Evolutionary conservation across 208 protist species (phyloP).

Genomic region (Leptomonas seymouri): DNA sequence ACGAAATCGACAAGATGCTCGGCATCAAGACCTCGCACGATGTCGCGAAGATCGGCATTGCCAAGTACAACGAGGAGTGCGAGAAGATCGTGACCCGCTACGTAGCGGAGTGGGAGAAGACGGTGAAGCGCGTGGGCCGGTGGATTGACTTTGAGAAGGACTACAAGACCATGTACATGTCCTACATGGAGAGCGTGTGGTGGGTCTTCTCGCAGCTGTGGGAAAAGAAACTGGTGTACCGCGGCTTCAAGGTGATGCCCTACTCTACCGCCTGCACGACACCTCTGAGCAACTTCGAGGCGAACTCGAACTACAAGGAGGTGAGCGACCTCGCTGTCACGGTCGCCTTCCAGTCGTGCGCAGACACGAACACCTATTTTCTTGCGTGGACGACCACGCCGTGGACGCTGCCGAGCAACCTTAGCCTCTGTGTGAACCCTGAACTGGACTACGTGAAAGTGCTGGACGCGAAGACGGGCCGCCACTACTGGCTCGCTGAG

Average conservation of each 20-base stretch:
- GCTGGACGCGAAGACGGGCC: conserved; percentile 81
- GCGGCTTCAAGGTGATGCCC: conserved; percentile 99
- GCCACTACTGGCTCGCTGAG: conserved; percentile 89
- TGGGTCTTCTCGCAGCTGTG: conserved; percentile 99
- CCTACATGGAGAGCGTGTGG: conserved; percentile 99
- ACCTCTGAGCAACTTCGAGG: conserved; percentile 99
- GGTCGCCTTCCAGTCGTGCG: conserved; percentile 89
- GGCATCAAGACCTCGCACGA: conserved; percentile 94
- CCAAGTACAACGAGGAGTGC: conserved; percentile 99
- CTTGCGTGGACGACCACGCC: conserved; percentile 99
- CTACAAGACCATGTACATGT: conserved; percentile 99
- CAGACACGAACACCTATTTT: conserved; percentile 85
- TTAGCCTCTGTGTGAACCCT: conserved; percentile 98
- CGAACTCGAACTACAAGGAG: conserved; percentile 98
- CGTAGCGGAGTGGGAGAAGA: conserved; percentile 97
- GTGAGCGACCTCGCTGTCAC: conserved; percentile 95
- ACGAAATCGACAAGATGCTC: conserved; percentile 99
- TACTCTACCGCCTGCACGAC: conserved; percentile 98
- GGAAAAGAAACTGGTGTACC: conserved; percentile 99
- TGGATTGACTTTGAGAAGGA: conserved; percentile 99
- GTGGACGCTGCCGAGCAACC: conserved; percentile 99
- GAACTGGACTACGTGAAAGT: conserved; percentile 98
- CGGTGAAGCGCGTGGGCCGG: conserved; percentile 96
- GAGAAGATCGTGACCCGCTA: conserved; percentile 99
- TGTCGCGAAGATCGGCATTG: conserved; percentile 98